These are phyloP conservation scores for Biscogniauxia marginata DNA, from an alignment of 2,329 filamentous ascomycete species.

Conservation along the genomic window DNA sequence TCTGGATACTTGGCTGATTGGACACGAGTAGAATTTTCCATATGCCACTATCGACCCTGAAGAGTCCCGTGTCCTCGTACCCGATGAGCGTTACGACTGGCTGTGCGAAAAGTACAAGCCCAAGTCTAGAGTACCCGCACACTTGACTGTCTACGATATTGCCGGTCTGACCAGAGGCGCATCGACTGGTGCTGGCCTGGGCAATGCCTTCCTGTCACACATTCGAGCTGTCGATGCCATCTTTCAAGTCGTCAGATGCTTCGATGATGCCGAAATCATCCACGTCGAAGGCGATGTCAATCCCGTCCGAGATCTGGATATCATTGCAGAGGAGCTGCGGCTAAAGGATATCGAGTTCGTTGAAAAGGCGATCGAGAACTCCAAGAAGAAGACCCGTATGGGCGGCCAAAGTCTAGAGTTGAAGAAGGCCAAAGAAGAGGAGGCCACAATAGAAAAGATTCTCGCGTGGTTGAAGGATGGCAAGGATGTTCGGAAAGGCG, in stretches of 20 bases:
- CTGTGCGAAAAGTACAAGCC: slow-evolving; percentile 95
- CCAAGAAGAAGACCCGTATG: slow-evolving; percentile 91
- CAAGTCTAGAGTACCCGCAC: slow-evolving; percentile 94
- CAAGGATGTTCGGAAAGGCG: slow-evolving; percentile 89
- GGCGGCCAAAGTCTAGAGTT: slow-evolving; percentile 95
- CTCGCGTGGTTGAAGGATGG: slow-evolving; percentile 79
- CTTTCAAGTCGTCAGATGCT: slow-evolving; percentile 94
- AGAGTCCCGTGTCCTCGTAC: slow-evolving; percentile 95
- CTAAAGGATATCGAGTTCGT: slow-evolving; percentile 99
- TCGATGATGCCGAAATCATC: slow-evolving; percentile 99
- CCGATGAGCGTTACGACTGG: slow-evolving; percentile 95
- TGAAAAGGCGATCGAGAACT: slow-evolving; percentile 88
- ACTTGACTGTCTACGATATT: slow-evolving; percentile 98
- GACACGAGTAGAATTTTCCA: slow-evolving; percentile 75
- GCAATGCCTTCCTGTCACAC: slow-evolving; percentile 97
- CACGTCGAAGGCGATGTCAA: slow-evolving; percentile 99
- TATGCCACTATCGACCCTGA: slow-evolving; percentile 99
- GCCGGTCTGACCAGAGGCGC: slow-evolving; percentile 94
- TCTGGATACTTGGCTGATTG: slow-evolving; percentile 32
- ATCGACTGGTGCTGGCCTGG: slow-evolving; percentile 94
- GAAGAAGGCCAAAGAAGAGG: slow-evolving; percentile 95
- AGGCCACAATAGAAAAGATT: slow-evolving; percentile 89
- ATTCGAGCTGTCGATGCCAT: slow-evolving; percentile 98
- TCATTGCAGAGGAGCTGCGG: slow-evolving; percentile 94
- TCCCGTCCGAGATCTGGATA: slow-evolving; percentile 88